Evolutionary conservation across 139 green algal genomes (phyloP).

Genomic region (Desmodesmus armatus): DNA sequence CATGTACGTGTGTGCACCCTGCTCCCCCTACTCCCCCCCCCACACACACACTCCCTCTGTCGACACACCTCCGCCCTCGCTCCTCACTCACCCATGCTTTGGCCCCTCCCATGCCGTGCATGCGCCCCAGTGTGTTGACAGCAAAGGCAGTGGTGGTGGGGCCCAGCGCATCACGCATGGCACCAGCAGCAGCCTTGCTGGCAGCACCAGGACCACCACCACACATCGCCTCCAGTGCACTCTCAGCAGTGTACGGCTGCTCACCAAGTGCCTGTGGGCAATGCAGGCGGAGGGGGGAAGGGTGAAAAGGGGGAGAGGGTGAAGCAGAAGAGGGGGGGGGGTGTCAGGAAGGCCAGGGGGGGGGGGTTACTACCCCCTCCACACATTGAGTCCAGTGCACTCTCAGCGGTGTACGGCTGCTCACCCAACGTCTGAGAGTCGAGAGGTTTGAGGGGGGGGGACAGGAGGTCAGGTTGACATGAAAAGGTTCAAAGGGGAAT

Average conservation of each 20-base stretch:
- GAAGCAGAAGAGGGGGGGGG: too few species aligned
- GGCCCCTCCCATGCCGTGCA: constrained; percentile 36
- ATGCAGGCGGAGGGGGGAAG: not conserved
- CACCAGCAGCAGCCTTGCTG: constrained; percentile 25
- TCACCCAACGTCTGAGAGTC: too few species aligned
- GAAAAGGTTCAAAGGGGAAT: too few species aligned
- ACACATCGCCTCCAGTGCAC: constrained; percentile 7
- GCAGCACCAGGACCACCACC: constrained; percentile 7
- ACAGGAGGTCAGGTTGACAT: too few species aligned
- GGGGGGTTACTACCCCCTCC: too few species aligned
- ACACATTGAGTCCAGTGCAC: too few species aligned
- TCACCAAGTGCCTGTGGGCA: constrained; percentile 16
- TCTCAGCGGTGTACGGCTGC: too few species aligned
- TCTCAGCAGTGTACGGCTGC: constrained; percentile 30
- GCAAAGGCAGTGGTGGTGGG: constrained; percentile 6
- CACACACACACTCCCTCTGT: too few species aligned
- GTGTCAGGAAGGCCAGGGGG: too few species aligned
- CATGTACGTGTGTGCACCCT: not conserved
- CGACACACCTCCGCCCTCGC: not conserved
- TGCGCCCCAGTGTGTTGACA: constrained; percentile 33
- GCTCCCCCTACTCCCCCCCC: not conserved
- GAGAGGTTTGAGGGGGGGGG: too few species aligned
- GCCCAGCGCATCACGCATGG: not conserved
- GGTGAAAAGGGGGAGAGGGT: too few species aligned
- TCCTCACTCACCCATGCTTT: constrained; percentile 27